These are phyloP conservation scores for Cercospora canescens DNA, from an alignment of 2,329 filamentous ascomycete genomes.

Conservation along the genomic window DNA sequence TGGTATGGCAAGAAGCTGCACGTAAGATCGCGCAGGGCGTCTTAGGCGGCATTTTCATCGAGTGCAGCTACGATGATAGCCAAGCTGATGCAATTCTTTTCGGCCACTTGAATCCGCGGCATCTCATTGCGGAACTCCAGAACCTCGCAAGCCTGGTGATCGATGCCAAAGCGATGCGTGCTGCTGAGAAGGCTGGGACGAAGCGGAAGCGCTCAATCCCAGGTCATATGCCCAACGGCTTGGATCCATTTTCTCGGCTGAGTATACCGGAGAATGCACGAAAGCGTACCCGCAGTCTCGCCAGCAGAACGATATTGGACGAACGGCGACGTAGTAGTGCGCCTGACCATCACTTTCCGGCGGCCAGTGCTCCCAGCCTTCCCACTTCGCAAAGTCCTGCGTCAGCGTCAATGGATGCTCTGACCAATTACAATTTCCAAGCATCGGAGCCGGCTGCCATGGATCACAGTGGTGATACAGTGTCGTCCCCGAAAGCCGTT, in stretches of 20 bases:
- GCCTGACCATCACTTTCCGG: constrained; percentile 11
- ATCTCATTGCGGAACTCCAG: constrained; percentile 76
- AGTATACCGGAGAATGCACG: constrained; percentile 26
- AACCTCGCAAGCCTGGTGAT: constrained; percentile 70
- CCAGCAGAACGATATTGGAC: constrained; percentile 22
- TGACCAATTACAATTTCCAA: constrained; percentile 21
- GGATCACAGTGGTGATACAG: neutral
- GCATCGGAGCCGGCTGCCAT: neutral
- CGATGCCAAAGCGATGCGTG: constrained; percentile 42
- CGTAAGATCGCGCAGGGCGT: constrained; percentile 74
- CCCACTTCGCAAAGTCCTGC: constrained; percentile 2
- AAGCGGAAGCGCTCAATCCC: constrained; percentile 63
- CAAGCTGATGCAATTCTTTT: constrained; percentile 77
- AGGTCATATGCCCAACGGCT: constrained; percentile 38
- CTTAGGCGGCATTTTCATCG: constrained; percentile 84
- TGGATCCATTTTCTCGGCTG: constrained; percentile 27
- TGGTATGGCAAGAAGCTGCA: constrained; percentile 85
- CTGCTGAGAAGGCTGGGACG: constrained; percentile 46
- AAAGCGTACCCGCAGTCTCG: constrained; percentile 38
- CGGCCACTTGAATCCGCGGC: constrained; percentile 83
- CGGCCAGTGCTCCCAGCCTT: neutral
- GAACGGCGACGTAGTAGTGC: constrained; percentile 22
- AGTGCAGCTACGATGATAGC: constrained; percentile 88
- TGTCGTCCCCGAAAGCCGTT: constrained; percentile 24
- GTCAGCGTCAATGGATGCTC: constrained; percentile 19